phyloP scores from a whole-genome alignment of 2,329 filamentous ascomycete species.

The Escovopsis sp. region DNA sequence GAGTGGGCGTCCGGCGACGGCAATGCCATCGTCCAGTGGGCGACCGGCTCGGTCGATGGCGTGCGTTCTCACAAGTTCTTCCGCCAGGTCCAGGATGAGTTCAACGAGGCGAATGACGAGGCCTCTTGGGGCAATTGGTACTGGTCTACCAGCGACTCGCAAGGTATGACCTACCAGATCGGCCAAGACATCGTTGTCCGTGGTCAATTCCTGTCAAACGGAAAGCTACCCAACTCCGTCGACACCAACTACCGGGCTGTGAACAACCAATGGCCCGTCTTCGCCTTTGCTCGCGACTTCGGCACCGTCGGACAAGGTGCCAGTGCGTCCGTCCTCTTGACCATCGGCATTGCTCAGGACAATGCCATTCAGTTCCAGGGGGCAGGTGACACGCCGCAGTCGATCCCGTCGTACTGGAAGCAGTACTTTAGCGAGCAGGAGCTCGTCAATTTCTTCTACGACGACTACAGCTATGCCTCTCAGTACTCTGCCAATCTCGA shows the following conservation, averaged over 20 bases:
- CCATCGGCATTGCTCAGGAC: conserved; percentile 63
- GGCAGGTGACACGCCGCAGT: conserved; percentile 40
- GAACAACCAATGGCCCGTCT: conserved; percentile 45
- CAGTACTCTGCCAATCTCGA: conserved; percentile 50
- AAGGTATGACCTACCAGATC: conserved; percentile 50
- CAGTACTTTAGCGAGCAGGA: conserved; percentile 49
- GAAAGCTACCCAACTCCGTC: conserved; percentile 46
- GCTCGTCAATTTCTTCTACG: conserved; percentile 59
- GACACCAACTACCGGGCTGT: conserved; percentile 44
- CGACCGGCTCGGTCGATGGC: conserved; percentile 32
- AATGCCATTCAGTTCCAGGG: conserved; percentile 65
- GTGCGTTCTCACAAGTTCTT: conserved; percentile 52
- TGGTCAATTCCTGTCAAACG: conserved; percentile 47
- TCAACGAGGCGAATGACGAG: conserved; percentile 55
- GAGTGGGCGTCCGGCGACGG: conserved; percentile 59
- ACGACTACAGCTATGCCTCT: conserved; percentile 51
- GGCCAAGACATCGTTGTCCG: conserved; percentile 54
- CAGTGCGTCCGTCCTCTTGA: conserved; percentile 45
- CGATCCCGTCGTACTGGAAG: conserved; percentile 63
- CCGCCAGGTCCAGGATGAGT: conserved; percentile 44
- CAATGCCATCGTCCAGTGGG: conserved; percentile 44
- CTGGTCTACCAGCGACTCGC: conserved; percentile 48
- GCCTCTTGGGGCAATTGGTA: conserved; percentile 73
- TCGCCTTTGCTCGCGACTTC: conserved; percentile 58
- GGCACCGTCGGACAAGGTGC: conserved; percentile 23